phyloP scores from a whole-genome alignment of 2,329 filamentous ascomycete genomes.

The Elsinoe australis region DNA sequence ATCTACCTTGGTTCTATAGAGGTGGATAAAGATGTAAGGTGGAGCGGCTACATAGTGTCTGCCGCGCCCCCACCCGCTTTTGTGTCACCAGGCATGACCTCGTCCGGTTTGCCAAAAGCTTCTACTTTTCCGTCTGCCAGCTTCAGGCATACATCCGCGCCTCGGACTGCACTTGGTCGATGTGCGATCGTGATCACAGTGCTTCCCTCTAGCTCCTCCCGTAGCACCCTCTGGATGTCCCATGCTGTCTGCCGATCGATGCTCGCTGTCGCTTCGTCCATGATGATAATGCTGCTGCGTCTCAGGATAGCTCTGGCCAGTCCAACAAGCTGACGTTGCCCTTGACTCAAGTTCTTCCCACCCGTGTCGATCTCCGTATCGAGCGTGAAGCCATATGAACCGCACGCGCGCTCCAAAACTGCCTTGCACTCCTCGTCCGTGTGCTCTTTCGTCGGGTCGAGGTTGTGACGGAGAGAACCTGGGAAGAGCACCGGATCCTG shows the following conservation, averaged over 20 bases:
- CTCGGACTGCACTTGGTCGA: conserved; percentile 54
- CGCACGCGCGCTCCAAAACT: conserved; percentile 49
- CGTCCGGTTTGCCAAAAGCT: conserved; percentile 30
- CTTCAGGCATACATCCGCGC: conserved; percentile 50
- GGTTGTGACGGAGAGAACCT: conserved; percentile 53
- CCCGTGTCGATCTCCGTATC: conserved; percentile 52
- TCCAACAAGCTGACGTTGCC: conserved; percentile 58
- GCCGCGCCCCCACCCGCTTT: conserved; percentile 4
- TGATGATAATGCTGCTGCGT: conserved; percentile 53
- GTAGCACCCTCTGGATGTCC: conserved; percentile 48
- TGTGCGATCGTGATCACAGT: conserved; percentile 62
- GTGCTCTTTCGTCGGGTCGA: conserved; percentile 54
- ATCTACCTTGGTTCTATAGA: too few species aligned
- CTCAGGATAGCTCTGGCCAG: conserved; percentile 56
- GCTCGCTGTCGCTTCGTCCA: conserved; percentile 60
- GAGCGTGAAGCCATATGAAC: conserved; percentile 48
- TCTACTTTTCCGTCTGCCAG: conserved; percentile 45
- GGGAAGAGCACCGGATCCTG: conserved; percentile 61
- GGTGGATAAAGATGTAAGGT: too few species aligned
- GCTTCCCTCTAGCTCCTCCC: conserved; percentile 49
- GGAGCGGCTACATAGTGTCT: too few species aligned
- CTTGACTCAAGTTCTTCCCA: conserved; percentile 56
- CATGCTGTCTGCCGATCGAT: conserved; percentile 56
- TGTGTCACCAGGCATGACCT: conserved; percentile 23
- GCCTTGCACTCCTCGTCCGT: conserved; percentile 47